Percentiles rank a stretch among this genome's conserved stretches.
Conservation (phyloP, 2,329 filamentous ascomycete species). For the Pseudocercospora fuligena region DNA sequence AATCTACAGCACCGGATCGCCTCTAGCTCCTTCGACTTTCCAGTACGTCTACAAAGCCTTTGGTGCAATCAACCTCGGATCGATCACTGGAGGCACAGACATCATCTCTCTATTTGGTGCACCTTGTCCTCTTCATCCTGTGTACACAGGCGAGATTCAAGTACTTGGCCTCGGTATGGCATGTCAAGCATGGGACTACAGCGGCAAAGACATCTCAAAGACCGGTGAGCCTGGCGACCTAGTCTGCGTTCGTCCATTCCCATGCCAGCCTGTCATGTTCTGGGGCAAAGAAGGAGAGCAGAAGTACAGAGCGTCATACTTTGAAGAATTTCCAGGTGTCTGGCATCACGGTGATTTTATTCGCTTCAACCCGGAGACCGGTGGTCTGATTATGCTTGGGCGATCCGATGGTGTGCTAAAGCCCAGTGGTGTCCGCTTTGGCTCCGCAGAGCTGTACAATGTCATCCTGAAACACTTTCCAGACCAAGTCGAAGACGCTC, state of each 20-base stretch:
- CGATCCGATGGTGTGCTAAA: conserved; percentile 92
- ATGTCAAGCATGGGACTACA: conserved; percentile 55
- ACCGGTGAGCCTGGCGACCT: conserved; percentile 80
- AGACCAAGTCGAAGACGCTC: conserved; percentile 76
- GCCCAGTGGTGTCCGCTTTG: conserved; percentile 87
- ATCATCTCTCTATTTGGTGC: conserved; percentile 95
- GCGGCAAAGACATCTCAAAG: conserved; percentile 61
- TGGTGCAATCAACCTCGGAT: conserved; percentile 83
- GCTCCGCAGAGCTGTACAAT: conserved; percentile 95
- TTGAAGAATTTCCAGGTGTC: conserved; percentile 75
- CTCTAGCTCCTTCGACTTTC: conserved; percentile 91
- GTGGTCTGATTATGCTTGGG: conserved; percentile 87
- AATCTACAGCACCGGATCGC: conserved; percentile 93
- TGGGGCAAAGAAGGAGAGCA: conserved; percentile 73
- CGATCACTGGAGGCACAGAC: conserved; percentile 94
- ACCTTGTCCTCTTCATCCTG: conserved; percentile 64
- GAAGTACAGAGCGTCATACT: conserved; percentile 87
- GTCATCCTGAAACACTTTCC: conserved; percentile 84
- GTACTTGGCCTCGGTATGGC: conserved; percentile 57
- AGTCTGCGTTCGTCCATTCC: conserved; percentile 84
- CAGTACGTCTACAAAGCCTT: conserved; percentile 86
- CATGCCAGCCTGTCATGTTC: conserved; percentile 88
- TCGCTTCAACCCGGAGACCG: conserved; percentile 69
- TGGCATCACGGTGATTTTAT: conserved; percentile 98
- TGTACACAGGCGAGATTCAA: conserved; percentile 58